Conservation (phyloP, 2,329 filamentous ascomycete genomes). For the Penicillium sp. region DNA sequence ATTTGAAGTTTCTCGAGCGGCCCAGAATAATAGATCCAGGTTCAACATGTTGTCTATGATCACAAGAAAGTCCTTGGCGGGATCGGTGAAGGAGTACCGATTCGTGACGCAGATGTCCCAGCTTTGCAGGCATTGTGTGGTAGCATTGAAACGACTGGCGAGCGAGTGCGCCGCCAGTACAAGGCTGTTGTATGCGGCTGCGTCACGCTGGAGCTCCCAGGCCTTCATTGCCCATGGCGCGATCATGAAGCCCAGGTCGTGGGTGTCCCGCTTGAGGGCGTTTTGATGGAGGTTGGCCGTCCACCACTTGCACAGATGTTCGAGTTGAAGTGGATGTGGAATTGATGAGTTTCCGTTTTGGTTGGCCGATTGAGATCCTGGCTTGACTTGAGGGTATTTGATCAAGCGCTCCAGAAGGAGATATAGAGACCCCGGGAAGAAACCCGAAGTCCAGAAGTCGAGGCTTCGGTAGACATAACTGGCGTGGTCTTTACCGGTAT, state of each 20-base stretch:
- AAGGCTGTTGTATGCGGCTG: constrained; percentile 34
- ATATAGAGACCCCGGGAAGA: constrained; percentile 14
- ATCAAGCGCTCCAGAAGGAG: constrained; percentile 6
- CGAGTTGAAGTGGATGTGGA: constrained; percentile 18
- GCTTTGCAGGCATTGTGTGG: constrained; percentile 42
- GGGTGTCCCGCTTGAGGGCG: constrained; percentile 52
- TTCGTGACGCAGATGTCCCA: constrained; percentile 50
- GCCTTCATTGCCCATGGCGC: constrained; percentile 51
- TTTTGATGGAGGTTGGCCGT: constrained; percentile 42
- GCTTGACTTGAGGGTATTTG: constrained; percentile 2
- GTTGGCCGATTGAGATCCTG: not conserved
- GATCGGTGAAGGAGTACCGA: constrained; percentile 32
- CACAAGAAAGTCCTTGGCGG: constrained; percentile 42
- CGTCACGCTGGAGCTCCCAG: constrained; percentile 50
- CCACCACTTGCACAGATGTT: constrained; percentile 46
- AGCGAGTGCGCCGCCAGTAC: constrained; percentile 42
- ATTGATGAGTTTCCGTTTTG: not conserved
- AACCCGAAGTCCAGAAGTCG: constrained; percentile 16
- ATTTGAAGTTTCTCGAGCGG: constrained; percentile 36
- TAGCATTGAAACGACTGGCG: constrained; percentile 38
- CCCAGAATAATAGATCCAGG: constrained; percentile 45
- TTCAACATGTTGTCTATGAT: constrained; percentile 51
- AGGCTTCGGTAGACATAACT: constrained; percentile 1
- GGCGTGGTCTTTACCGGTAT: not conserved
- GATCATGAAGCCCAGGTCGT: constrained; percentile 59